phyloP scores from a whole-genome alignment of 2,329 filamentous ascomycete genomes.

The Stylonectria norvegica region DNA sequence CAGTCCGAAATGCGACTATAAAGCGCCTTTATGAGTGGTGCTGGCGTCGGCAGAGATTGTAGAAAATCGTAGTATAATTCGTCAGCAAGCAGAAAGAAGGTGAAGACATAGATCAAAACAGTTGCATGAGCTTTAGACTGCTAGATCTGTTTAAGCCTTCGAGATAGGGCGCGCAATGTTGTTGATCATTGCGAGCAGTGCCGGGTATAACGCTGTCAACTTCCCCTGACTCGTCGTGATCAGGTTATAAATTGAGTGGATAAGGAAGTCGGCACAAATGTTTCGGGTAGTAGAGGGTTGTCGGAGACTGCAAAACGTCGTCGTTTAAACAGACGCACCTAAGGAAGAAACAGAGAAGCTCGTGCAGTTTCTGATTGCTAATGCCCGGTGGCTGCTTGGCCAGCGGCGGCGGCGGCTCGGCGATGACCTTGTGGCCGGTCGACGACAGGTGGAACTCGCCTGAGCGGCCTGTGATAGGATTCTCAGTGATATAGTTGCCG shows the following conservation, averaged over 20 bases:
- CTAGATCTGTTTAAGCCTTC: slow-evolving; percentile 71
- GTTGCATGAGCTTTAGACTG: slow-evolving; percentile 77
- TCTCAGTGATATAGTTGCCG: slow-evolving; percentile 65
- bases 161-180: slow-evolving; percentile 85
- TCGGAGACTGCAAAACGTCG: too few species aligned
- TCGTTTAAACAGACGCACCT: too few species aligned
- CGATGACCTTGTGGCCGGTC: slow-evolving; percentile 51
- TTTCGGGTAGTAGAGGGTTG: too few species aligned
- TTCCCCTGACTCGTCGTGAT: slow-evolving; percentile 90
- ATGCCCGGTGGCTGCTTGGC: too few species aligned
- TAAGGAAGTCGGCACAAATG: slow-evolving; percentile 88
- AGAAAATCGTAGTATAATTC: slow-evolving; percentile 84
- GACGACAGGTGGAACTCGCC: slow-evolving; percentile 64
- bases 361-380: too few species aligned
- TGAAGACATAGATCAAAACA: slow-evolving; percentile 89
- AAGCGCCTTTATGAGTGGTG: too few species aligned
- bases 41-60: too few species aligned
- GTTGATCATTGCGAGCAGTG: slow-evolving; percentile 85
- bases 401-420: slow-evolving; percentile 32
- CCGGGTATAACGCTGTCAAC: slow-evolving; percentile 86
- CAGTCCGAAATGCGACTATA: too few species aligned
- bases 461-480: slow-evolving; percentile 63
- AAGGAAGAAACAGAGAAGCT: too few species aligned
- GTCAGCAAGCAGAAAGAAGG: slow-evolving; percentile 89
- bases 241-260: slow-evolving; percentile 90